Conservation (phyloP, 352 stramenopile species). For the Aphanomyces invadans region DNA sequence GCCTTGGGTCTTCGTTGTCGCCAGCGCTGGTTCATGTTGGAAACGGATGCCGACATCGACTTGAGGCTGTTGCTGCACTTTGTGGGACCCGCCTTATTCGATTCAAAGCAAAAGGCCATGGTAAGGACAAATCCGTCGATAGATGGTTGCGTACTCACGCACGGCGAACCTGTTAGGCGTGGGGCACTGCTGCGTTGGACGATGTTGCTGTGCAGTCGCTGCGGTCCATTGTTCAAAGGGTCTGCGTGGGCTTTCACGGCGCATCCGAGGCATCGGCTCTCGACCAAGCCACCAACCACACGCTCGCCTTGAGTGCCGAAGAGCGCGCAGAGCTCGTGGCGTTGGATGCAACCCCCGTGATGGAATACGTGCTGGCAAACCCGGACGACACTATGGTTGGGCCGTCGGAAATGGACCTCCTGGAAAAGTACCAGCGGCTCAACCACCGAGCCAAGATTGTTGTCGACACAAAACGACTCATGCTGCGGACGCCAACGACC, state of each 20-base stretch:
- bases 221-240: neutral
- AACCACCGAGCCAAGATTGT: neutral
- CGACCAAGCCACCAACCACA: neutral
- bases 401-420: neutral
- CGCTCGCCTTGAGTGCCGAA: neutral
- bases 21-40: slow-evolving; percentile 45
- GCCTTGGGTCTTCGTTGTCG: slow-evolving; percentile 47
- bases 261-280: neutral
- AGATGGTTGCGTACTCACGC: neutral
- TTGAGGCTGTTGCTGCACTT: slow-evolving; percentile 57
- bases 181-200: slow-evolving; percentile 13
- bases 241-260: slow-evolving; percentile 2
- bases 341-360: slow-evolving; percentile 11
- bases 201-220: neutral
- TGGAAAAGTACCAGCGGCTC: neutral
- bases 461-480: neutral
- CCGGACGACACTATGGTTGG: neutral
- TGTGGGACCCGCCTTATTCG: slow-evolving; percentile 51
- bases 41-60: slow-evolving; percentile 33
- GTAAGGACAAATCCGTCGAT: slow-evolving; percentile 32
- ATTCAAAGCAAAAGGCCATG: slow-evolving; percentile 60
- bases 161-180: neutral
- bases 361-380: slow-evolving; percentile 16
- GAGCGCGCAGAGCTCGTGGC: neutral
- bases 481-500: slow-evolving; percentile 1